Evolutionary conservation across 768 basidiomycete species (phyloP).

Genomic region (Galerina sulciceps): DNA sequence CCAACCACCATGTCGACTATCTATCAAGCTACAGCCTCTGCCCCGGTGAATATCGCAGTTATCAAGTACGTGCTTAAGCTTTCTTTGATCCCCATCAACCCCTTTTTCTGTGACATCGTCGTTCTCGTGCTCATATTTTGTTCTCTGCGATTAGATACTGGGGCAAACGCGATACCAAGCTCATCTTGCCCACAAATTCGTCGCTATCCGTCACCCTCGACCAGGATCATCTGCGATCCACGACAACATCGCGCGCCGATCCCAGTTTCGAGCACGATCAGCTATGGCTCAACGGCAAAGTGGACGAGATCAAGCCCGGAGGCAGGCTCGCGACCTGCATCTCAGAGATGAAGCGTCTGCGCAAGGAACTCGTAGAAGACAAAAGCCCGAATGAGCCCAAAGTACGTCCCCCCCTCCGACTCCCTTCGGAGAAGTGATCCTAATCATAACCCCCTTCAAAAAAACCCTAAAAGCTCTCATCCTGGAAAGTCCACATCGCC

Average conservation of each 20-base stretch:
- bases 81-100: not conserved
- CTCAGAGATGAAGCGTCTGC: slow-evolving; percentile 78
- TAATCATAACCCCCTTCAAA: slow-evolving; percentile 2
- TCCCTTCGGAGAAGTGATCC: slow-evolving; percentile 1
- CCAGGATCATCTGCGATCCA: slow-evolving; percentile 93
- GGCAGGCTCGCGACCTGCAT: slow-evolving; percentile 88
- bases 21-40: slow-evolving; percentile 87
- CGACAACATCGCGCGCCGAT: slow-evolving; percentile 90
- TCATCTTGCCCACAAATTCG: slow-evolving; percentile 97
- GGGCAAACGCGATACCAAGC: slow-evolving; percentile 96
- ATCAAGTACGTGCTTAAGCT: slow-evolving; percentile 70
- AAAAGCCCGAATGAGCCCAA: slow-evolving; percentile 66
- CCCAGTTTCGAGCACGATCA: slow-evolving; percentile 73
- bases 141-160: slow-evolving; percentile 74
- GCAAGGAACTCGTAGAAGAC: slow-evolving; percentile 74
- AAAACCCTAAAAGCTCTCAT: slow-evolving; percentile 57
- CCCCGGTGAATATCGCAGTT: slow-evolving; percentile 97
- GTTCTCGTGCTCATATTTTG: slow-evolving; percentile 1
- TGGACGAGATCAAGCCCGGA: slow-evolving; percentile 84
- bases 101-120: not conserved
- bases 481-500: slow-evolving; percentile 81
- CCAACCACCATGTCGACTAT: slow-evolving; percentile 50
- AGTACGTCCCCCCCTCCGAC: slow-evolving; percentile 41
- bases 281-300: slow-evolving; percentile 94
- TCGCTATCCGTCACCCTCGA: slow-evolving; percentile 97